Conservation (phyloP, 257 asterid species). For the Prunella vulgaris region DNA sequence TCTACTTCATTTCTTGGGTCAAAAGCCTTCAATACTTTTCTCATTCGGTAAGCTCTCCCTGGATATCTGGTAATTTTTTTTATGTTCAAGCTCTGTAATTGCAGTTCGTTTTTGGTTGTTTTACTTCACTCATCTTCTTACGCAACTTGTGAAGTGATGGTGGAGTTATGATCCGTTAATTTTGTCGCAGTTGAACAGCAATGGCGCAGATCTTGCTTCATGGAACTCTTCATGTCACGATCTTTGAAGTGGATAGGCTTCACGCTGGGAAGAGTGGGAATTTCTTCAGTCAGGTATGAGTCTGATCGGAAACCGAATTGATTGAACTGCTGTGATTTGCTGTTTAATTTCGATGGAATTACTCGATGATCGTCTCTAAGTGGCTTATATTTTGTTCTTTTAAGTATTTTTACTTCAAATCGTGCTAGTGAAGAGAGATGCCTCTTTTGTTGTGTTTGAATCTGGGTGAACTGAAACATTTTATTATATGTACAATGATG, state of each 20-base stretch:
- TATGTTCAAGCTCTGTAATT: neutral
- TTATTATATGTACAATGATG: neutral
- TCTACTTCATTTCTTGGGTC: neutral
- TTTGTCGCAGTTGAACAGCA: slow-evolving; percentile 26
- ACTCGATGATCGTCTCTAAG: neutral
- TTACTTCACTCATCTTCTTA: neutral
- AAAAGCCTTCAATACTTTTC: neutral
- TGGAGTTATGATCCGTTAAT: neutral
- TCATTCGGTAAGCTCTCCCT: slow-evolving; percentile 1
- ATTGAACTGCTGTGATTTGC: neutral
- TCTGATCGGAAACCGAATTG: neutral
- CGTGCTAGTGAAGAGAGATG: neutral
- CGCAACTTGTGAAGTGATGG: slow-evolving; percentile 5
- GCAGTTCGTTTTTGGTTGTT: neutral
- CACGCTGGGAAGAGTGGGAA: slow-evolving; percentile 33
- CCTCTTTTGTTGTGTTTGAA: neutral
- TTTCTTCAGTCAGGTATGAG: slow-evolving; percentile 41
- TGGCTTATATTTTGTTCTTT: slow-evolving; percentile 1
- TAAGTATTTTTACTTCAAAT: neutral
- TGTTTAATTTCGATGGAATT: neutral
- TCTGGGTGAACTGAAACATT: slow-evolving; percentile 8
- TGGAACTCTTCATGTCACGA: slow-evolving; percentile 53
- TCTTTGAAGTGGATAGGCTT: slow-evolving; percentile 49
- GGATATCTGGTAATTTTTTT: neutral
- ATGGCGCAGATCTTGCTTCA: slow-evolving; percentile 58